Conservation (phyloP, 345 rosid genomes). For the Angophora floribunda region DNA sequence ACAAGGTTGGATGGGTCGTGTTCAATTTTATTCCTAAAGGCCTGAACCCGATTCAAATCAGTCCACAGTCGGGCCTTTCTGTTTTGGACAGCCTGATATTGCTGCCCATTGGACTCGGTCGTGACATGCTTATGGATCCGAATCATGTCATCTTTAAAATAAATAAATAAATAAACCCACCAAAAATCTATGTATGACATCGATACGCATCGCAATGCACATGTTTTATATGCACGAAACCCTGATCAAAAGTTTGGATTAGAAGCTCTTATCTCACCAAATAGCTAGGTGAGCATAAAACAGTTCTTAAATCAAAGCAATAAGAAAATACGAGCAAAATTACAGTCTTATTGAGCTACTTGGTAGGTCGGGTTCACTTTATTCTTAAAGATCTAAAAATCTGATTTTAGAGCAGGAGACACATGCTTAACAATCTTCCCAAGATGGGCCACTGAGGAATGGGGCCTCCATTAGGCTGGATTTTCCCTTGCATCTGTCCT, state of each 20-base stretch:
- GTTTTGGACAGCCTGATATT: not conserved
- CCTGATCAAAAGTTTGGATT: not conserved
- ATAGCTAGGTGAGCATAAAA: not conserved
- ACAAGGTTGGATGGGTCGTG: not conserved
- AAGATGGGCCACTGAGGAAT: not conserved
- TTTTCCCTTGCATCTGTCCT: not conserved
- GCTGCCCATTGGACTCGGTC: not conserved
- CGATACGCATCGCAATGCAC: not conserved
- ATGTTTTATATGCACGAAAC: not conserved
- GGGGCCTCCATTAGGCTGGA: not conserved
- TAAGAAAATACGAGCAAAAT: not conserved
- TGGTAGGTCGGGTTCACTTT: not conserved
- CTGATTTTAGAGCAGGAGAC: not conserved
- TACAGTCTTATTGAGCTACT: not conserved
- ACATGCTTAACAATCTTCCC: not conserved
- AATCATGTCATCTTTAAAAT: not conserved
- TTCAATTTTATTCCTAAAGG: not conserved
- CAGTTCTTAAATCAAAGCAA: not conserved
- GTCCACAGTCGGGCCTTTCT: not conserved
- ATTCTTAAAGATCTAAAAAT: not conserved
- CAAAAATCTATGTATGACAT: not conserved
- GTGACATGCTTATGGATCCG: not conserved
- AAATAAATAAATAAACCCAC: not conserved
- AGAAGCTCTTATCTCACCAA: not conserved
- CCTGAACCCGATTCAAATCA: not conserved